Evolutionary conservation across 805 yeast genomes (phyloP).

Genomic region (Yarrowia sp.): DNA sequence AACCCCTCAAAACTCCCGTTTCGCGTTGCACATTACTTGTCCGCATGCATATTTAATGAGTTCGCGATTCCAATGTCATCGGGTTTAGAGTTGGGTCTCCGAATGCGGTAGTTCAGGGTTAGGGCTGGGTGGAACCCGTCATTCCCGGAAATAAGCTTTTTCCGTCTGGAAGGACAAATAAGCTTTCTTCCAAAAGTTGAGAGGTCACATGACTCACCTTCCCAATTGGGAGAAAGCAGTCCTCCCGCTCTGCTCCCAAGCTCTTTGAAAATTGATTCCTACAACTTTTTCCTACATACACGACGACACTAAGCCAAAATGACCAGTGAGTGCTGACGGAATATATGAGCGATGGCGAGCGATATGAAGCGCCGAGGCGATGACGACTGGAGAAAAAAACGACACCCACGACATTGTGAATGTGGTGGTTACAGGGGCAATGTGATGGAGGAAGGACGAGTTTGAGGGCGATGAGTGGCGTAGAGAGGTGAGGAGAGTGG

Average conservation of each 20-base stretch:
- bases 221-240: constrained; percentile 33
- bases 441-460: too few species aligned
- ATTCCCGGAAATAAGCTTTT: not conserved
- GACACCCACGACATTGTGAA: constrained; percentile 2
- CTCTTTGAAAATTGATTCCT: constrained; percentile 38
- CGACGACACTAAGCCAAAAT: constrained; percentile 41
- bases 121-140: not conserved
- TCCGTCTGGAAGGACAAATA: too few species aligned
- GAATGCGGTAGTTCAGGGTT: not conserved
- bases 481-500: too few species aligned
- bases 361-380: not conserved
- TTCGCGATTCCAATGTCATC: not conserved
- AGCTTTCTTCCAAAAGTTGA: constrained; percentile 16
- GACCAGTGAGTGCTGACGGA: constrained; percentile 45
- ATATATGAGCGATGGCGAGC: constrained; percentile 1
- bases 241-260: constrained; percentile 33
- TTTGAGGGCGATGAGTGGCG: too few species aligned
- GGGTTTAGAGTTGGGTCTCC: not conserved
- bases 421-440: not conserved
- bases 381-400: constrained; percentile 1
- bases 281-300: constrained; percentile 39
- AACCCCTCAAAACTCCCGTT: too few species aligned
- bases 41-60: constrained; percentile 22
- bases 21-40: constrained; percentile 7
- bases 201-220: constrained; percentile 27